Conservation (phyloP, 169 alveolate species). For the Eimeria praecox region DNA sequence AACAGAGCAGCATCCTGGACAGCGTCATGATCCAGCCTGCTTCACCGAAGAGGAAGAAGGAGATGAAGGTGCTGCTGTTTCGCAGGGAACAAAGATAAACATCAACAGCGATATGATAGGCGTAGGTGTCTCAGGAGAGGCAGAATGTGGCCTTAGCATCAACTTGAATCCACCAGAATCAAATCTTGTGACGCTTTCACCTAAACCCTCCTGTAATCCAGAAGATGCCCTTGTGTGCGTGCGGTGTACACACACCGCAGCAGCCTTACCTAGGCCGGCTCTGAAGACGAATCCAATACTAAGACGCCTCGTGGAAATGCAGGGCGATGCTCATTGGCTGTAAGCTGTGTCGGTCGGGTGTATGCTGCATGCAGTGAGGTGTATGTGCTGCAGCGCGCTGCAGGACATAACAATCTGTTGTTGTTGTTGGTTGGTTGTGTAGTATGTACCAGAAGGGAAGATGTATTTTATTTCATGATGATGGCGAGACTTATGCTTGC, state of each 20-base stretch:
- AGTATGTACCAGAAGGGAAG: too few relatives aligned
- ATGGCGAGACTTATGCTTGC: too few relatives aligned
- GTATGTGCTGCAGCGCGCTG: not conserved
- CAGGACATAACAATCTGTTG: too few relatives aligned
- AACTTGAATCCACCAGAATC: not conserved
- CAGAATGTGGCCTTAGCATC: not conserved
- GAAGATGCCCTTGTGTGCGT: not conserved
- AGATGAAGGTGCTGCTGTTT: not conserved
- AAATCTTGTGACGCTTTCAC: not conserved
- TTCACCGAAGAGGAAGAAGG: not conserved
- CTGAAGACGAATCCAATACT: constrained; percentile 42
- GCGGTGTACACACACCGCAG: constrained; percentile 29
- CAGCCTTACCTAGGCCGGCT: constrained; percentile 50
- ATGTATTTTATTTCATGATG: too few relatives aligned
- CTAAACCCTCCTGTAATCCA: not conserved
- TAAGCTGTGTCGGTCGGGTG: not conserved
- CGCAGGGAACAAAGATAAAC: not conserved
- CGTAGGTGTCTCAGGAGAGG: constrained; percentile 14
- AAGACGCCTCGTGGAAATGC: constrained; percentile 40
- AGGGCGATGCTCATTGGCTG: not conserved
- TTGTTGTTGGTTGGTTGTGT: too few relatives aligned
- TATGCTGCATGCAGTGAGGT: not conserved
- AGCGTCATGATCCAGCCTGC: not conserved
- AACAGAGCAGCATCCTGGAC: too few relatives aligned
- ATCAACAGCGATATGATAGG: not conserved